A percentile compares a stretch with the other conserved stretches of the same genome.
Conservation (phyloP, 2,329 filamentous ascomycete species). For the Pezicula neosporulosa region DNA sequence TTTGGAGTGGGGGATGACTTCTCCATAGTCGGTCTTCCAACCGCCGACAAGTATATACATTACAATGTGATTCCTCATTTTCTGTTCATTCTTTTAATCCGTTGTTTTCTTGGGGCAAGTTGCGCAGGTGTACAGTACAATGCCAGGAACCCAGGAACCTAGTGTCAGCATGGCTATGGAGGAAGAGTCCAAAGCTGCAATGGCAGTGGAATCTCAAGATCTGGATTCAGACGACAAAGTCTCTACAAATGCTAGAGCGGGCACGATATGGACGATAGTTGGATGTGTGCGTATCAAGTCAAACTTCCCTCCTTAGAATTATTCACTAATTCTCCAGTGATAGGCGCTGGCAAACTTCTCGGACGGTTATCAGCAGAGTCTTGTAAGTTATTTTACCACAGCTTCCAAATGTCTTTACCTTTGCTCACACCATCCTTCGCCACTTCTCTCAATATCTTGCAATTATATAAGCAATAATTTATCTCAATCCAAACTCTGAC, state of each 20-base stretch:
- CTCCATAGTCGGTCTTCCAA: no score
- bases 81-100: no score
- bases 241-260: not conserved
- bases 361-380: slow-evolving; percentile 29
- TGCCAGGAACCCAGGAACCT: not conserved
- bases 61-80: no score
- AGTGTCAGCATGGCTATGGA: not conserved
- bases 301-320: not conserved
- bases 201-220: not conserved
- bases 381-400: slow-evolving; percentile 1
- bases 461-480: no score
- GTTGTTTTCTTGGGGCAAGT: not conserved
- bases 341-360: slow-evolving; percentile 28
- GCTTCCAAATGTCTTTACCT: no score
- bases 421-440: no score
- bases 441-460: no score
- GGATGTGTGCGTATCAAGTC: not conserved
- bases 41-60: no score
- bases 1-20: no score
- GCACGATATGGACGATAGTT: slow-evolving; percentile 5
- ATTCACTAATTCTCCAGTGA: not conserved
- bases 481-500: no score
- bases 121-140: not conserved
- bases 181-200: not conserved
- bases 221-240: not conserved